Conservation (phyloP, 495 filamentous ascomycete species). For the Penicillium pancosmium region DNA sequence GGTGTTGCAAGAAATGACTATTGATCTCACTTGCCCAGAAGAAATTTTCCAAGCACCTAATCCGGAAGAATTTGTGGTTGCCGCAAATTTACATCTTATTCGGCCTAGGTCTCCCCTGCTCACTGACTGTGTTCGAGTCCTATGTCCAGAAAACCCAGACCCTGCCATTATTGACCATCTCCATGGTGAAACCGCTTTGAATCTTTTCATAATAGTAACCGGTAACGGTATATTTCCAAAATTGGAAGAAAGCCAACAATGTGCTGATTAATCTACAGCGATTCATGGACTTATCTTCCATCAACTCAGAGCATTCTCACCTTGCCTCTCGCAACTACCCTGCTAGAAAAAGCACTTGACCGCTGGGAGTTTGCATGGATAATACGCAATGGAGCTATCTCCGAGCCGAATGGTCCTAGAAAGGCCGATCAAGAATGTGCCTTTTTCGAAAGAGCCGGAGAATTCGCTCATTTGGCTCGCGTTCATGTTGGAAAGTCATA, state of each 20-base stretch:
- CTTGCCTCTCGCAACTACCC: neutral
- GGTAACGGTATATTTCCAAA: neutral
- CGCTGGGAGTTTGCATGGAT: neutral
- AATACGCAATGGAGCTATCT: too few relatives aligned
- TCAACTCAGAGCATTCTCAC: neutral
- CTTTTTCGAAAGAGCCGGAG: neutral
- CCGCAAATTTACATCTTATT: neutral
- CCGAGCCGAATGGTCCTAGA: neutral
- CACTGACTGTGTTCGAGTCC: constrained; percentile 1
- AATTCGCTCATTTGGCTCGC: neutral
- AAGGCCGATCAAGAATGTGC: too few relatives aligned
- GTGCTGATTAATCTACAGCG: neutral
- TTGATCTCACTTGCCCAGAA: constrained; percentile 9
- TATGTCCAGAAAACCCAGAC: constrained; percentile 1
- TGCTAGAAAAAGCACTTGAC: neutral
- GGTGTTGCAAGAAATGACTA: constrained; percentile 5
- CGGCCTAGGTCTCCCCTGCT: constrained; percentile 1
- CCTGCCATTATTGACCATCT: neutral
- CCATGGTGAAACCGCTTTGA: constrained; percentile 8
- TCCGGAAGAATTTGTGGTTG: neutral
- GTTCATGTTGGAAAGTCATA: neutral
- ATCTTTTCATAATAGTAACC: constrained; percentile 12
- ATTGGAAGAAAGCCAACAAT: neutral
- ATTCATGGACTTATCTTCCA: neutral
- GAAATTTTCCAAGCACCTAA: neutral